A percentile compares a stretch with the other conserved stretches of the same genome.
phyloP scores from a whole-genome alignment of 805 yeast species.

The Osmozyma mogii region DNA sequence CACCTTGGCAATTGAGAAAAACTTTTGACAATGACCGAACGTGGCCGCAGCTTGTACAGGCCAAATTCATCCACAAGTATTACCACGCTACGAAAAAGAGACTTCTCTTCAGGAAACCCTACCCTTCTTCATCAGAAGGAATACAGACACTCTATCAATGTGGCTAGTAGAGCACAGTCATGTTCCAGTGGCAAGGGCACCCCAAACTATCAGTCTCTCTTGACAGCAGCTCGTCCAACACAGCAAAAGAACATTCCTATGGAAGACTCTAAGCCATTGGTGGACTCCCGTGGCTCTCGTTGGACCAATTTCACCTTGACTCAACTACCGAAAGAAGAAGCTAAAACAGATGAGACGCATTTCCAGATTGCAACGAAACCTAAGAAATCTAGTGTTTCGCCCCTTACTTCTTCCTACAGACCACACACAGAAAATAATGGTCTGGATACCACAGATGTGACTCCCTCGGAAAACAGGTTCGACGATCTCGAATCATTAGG shows the following conservation, averaged over 20 bases:
- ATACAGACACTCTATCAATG: not conserved
- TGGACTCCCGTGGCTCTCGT: constrained; percentile 1
- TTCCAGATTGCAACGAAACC: not conserved
- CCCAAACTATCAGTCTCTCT: constrained; percentile 1
- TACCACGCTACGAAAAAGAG: constrained; percentile 1
- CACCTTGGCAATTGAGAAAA: not conserved
- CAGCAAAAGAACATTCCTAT: constrained; percentile 9
- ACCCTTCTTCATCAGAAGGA: constrained; percentile 1
- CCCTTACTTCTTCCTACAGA: constrained; percentile 9
- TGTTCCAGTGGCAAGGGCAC: not conserved
- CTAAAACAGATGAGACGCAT: too few relatives aligned
- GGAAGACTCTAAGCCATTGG: constrained; percentile 4
- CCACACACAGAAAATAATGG: not conserved
- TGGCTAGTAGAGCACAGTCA: not conserved
- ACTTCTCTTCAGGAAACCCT: too few relatives aligned
- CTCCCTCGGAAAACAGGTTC: constrained; percentile 3
- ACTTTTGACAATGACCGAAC: not conserved
- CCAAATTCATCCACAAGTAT: constrained; percentile 1
- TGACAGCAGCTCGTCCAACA: constrained; percentile 1
- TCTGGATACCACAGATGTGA: not conserved
- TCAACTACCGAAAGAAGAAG: too few relatives aligned
- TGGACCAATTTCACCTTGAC: constrained; percentile 1
- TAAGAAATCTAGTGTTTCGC: constrained; percentile 8
- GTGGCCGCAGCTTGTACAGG: constrained; percentile 2
- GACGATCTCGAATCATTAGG: too few relatives aligned